Conservation (phyloP, 2,329 filamentous ascomycete species). For the Knufia petricola region DNA sequence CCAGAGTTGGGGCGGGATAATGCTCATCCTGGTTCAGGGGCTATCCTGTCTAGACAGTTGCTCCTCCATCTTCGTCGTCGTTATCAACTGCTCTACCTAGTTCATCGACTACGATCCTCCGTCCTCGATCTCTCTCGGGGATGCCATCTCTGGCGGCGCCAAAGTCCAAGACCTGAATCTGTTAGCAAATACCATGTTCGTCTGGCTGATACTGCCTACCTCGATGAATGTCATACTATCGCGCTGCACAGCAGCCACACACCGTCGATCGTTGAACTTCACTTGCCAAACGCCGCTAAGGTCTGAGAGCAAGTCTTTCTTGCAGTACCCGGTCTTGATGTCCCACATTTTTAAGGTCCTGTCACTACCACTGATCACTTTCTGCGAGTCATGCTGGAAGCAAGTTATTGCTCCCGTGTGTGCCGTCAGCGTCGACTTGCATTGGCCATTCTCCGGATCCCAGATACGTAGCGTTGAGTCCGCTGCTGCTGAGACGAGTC, state of each 20-base stretch:
- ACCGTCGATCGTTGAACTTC: constrained; percentile 89
- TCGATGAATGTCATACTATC: constrained; percentile 91
- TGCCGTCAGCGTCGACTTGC: constrained; percentile 79
- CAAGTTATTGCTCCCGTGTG: constrained; percentile 97
- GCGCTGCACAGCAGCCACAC: constrained; percentile 90
- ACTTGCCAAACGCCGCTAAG: constrained; percentile 98
- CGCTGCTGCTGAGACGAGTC: constrained; percentile 86
- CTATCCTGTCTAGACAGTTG: not conserved
- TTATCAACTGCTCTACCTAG: constrained; percentile 30
- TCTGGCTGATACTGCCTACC: constrained; percentile 43
- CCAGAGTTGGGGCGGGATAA: not conserved
- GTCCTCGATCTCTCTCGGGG: constrained; percentile 64
- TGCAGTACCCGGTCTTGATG: constrained; percentile 79
- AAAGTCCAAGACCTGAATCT: constrained; percentile 94
- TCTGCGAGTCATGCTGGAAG: constrained; percentile 94
- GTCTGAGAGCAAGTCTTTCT: constrained; percentile 85
- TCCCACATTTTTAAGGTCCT: constrained; percentile 99
- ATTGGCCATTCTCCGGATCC: constrained; percentile 88
- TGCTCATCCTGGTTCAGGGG: not conserved
- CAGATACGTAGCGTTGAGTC: constrained; percentile 93
- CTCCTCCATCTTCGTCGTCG: constrained; percentile 14
- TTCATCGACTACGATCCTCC: constrained; percentile 52
- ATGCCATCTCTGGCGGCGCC: constrained; percentile 85
- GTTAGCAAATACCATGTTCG: constrained; percentile 15
- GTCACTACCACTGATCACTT: constrained; percentile 93